Base-by-base conservation (phyloP, 2,329 filamentous ascomycete genomes). In the Aspergillus sp. region DNA sequence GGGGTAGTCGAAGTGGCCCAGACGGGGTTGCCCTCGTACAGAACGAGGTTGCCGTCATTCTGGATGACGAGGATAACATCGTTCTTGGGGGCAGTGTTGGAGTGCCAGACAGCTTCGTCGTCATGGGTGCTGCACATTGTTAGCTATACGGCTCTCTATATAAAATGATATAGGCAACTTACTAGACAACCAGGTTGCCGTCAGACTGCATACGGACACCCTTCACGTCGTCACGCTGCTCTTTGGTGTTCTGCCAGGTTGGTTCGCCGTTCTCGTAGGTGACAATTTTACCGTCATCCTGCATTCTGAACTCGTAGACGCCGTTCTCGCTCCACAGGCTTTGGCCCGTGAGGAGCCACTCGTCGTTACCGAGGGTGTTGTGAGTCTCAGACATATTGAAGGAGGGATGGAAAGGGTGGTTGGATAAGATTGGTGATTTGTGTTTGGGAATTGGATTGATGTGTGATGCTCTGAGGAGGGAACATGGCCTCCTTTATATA, bases 161-260 rank as follows among this genome's bases (percentile, higher is more conserved):
- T 11, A 36, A 36, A 26, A 36, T 13, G 11, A 12, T 27, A 19
- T 38, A 38, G 27, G 11, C 13, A 38, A 30, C 36, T 28, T 8
- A 38, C 36, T 38, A 38, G 36, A 38, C 28, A 27, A 38, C 36
- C 36, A 38, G 36, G 36, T 38, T 38, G n/a, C 36, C 36, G 13
- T 38, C 36, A 28, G 26, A 26, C 27, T 38, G 36, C 36, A 38
- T 38, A 28, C 26, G 28, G 36, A 38, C 27, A 4, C 36, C 36
- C 27, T 38, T 38, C 36, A 38, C 36, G 10, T 38, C 36, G 5
- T 11, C 28, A 12, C 36, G 36, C 36, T 38, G 36, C 36, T 38
- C 3, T 13, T 28, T 38, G 36, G 36, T 29, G 36, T 38, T 38
- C 36, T 38, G 36, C 36, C 36, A 38, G 4, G 3, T 38, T 13